Base-by-base conservation (phyloP, 2,329 filamentous ascomycete species). In the Penicillium sclerotigenum region DNA sequence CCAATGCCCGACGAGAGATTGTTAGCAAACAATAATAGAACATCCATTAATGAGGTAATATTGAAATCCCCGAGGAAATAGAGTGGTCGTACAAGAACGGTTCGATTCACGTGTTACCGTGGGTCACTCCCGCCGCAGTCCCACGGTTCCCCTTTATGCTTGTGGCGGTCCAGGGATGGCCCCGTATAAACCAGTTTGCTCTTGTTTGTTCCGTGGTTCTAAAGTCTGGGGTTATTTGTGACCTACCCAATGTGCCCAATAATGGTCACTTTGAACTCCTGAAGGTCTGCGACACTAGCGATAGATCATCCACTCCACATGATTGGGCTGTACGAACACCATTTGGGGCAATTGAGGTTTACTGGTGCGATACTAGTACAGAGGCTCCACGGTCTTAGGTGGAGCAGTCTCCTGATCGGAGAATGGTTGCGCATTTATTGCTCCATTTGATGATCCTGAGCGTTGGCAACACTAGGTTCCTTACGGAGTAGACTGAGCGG, bases 1-100 rank as follows among this genome's bases (percentile, higher is more conserved):
- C 60, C 58, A 63, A 62, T 54, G 55, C 55, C 57, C 55, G 26
- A 38, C 37, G 14, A 38, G 33, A 47, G 29, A 13, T 29, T 18
- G 28, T 14, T 37, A 34, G 49, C 50, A 46, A 18, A 41, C 36
- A 43, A 33, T 43, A n/a, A 42, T 42, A 31, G 28, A 20, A 37
- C 14, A 14, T 5, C 24, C 4, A 24, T 33, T 33, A 42, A n/a
- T 41, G 37, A 41, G 8, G 28, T 43, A 33, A 24, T 34, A 24
- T 33, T 3, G 26, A 46, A 31, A 46, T 33, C 16, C 34, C 16
- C 28, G 37, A 22, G 18, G 37, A 50, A 43, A 42, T 50, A 33
- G 14, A 42, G 47, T 51, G 29, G 47, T 50, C 10, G 29, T 28
- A 28, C 40, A 52, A 29, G 29, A 52, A 52, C 40, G 40, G 49